Conservation (phyloP, 768 basidiomycete species). For the Calocera cornea region DNA sequence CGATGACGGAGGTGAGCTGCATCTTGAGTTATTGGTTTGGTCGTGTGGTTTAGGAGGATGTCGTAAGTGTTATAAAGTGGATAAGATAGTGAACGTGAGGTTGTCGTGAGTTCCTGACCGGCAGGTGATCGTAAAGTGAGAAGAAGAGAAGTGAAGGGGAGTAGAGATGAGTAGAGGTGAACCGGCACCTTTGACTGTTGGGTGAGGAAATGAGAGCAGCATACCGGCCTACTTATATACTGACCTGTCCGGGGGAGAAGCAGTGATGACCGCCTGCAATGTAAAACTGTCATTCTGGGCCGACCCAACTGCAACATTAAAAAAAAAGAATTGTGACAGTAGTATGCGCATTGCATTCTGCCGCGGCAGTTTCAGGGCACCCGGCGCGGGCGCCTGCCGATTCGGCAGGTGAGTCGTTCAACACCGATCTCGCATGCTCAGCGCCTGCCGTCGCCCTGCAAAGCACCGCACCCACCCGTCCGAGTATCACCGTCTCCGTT, state of each 20-base stretch:
- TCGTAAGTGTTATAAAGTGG: not conserved
- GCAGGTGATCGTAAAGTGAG: not conserved
- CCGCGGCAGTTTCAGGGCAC: no score
- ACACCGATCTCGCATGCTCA: no score
- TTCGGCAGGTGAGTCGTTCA: no score
- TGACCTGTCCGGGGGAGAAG: not conserved
- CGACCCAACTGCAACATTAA: no score
- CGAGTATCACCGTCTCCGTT: no score
- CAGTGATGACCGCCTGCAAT: not conserved
- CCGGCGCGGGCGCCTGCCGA: no score
- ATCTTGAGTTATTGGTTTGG: not conserved
- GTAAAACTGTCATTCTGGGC: no score
- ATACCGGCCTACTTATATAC: not conserved
- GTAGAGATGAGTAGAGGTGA: not conserved
- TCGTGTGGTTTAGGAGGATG: not conserved
- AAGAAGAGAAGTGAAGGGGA: not conserved
- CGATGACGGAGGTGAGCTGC: slow-evolving; percentile 1
- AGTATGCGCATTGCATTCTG: no score
- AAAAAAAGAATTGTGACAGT: no score
- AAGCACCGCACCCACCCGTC: no score
- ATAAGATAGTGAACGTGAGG: not conserved
- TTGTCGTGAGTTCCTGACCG: slow-evolving; percentile 1
- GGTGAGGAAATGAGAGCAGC: not conserved
- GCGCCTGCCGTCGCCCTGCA: no score
- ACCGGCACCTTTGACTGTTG: not conserved